Percentiles rank a stretch among this genome's conserved stretches.
Conservation (phyloP, 257 asterid genomes). For the Nemophila menziesii region DNA sequence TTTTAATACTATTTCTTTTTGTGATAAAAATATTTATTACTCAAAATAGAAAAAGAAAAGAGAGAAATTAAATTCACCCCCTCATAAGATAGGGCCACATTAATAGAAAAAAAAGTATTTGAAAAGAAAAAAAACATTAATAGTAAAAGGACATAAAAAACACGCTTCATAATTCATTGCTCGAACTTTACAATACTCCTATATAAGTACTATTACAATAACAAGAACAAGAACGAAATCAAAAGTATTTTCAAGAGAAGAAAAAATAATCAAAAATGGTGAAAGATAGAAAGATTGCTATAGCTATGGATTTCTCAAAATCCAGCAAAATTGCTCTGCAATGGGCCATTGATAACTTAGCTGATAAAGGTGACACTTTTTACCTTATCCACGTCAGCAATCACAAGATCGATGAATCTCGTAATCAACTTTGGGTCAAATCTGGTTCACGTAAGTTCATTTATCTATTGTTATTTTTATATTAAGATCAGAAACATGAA, state of each 20-base stretch:
- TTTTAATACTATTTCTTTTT: too few species aligned
- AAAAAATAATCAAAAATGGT: slow-evolving; percentile 26
- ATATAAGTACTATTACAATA: too few species aligned
- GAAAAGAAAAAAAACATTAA: too few species aligned
- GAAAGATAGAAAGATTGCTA: slow-evolving; percentile 66
- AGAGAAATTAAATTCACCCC: too few species aligned
- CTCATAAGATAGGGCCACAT: too few species aligned
- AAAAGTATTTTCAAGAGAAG: neutral
- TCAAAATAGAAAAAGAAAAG: too few species aligned
- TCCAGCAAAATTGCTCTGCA: slow-evolving; percentile 68
- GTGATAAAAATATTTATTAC: too few species aligned
- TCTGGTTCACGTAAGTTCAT: slow-evolving; percentile 60
- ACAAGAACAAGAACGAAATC: neutral
- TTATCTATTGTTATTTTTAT: neutral
- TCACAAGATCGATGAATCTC: slow-evolving; percentile 29
- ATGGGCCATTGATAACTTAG: slow-evolving; percentile 79
- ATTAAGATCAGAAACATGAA: too few species aligned
- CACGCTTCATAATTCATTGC: too few species aligned
- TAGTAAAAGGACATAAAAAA: too few species aligned
- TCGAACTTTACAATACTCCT: too few species aligned
- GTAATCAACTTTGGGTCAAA: slow-evolving; percentile 35
- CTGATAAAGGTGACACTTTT: slow-evolving; percentile 62
- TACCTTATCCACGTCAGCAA: slow-evolving; percentile 46
- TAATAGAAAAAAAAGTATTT: too few species aligned
- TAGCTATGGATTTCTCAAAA: slow-evolving; percentile 84